Conservation (phyloP, 108 stramenopile species). For the Cyclotella cryptica region DNA sequence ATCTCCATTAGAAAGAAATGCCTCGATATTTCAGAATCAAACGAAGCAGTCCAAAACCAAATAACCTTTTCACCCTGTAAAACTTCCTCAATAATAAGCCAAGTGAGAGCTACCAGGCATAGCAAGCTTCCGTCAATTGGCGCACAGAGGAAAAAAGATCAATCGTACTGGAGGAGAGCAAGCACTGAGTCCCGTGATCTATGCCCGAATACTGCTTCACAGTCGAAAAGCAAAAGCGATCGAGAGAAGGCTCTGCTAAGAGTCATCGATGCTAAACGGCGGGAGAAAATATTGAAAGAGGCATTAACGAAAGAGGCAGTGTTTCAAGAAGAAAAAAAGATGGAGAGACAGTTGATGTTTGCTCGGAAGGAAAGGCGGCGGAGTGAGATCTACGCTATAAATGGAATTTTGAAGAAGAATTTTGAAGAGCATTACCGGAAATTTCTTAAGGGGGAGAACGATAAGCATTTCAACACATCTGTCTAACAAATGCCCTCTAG, state of each 20-base stretch:
- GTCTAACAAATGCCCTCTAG: not conserved
- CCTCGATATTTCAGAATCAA: too few relatives aligned
- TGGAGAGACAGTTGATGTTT: not conserved
- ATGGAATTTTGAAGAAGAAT: not conserved
- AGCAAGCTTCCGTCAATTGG: too few relatives aligned
- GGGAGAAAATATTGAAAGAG: not conserved
- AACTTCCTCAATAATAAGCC: too few relatives aligned
- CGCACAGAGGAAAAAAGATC: too few relatives aligned
- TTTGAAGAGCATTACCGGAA: conserved; percentile 1
- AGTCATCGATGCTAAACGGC: not conserved
- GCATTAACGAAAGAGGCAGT: not conserved
- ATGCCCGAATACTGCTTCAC: not conserved
- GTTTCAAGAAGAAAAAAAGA: not conserved
- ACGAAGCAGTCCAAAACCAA: too few relatives aligned
- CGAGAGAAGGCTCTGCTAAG: conserved; percentile 1
- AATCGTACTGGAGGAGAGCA: not conserved
- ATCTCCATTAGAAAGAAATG: too few relatives aligned
- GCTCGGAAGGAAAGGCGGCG: not conserved
- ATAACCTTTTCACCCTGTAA: too few relatives aligned
- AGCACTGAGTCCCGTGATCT: not conserved
- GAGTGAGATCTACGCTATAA: not conserved
- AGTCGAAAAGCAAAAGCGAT: not conserved
- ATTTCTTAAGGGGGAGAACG: not conserved
- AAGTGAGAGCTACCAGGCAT: too few relatives aligned
- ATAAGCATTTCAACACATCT: too few relatives aligned